These are phyloP conservation scores for Saccharomycopsis synnaedendra DNA, from an alignment of 805 yeast species.

Conservation along the genomic window DNA sequence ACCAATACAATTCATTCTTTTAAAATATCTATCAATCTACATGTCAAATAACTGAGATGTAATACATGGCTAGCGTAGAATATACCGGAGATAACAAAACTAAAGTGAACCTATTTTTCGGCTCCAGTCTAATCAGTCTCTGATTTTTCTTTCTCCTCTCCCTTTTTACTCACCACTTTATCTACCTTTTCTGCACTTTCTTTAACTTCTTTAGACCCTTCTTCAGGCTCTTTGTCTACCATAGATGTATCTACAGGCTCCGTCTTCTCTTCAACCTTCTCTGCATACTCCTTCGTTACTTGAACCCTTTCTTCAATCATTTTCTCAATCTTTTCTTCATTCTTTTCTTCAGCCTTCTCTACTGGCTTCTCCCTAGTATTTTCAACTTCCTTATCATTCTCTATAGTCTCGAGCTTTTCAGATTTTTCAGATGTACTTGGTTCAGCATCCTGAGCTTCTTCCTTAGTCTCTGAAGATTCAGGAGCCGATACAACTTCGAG, in stretches of 20 bases:
- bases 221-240: background rate
- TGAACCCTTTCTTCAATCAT: background rate
- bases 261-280: background rate
- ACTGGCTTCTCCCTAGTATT: background rate
- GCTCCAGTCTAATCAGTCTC: background rate
- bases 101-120: no score
- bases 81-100: no score
- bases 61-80: no score
- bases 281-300: background rate
- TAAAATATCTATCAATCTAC: no score
- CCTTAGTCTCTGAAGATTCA: background rate
- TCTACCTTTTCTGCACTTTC: background rate
- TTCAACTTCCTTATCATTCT: background rate
- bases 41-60: no score
- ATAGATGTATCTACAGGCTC: background rate
- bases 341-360: slow-evolving; percentile 2
- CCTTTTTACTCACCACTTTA: background rate
- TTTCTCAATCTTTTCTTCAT: background rate
- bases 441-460: background rate
- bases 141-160: background rate
- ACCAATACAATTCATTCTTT: no score
- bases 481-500: no score
- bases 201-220: background rate
- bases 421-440: background rate
- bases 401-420: background rate